Conservation (phyloP, 768 basidiomycete species). For the Termitomyces sp. region DNA sequence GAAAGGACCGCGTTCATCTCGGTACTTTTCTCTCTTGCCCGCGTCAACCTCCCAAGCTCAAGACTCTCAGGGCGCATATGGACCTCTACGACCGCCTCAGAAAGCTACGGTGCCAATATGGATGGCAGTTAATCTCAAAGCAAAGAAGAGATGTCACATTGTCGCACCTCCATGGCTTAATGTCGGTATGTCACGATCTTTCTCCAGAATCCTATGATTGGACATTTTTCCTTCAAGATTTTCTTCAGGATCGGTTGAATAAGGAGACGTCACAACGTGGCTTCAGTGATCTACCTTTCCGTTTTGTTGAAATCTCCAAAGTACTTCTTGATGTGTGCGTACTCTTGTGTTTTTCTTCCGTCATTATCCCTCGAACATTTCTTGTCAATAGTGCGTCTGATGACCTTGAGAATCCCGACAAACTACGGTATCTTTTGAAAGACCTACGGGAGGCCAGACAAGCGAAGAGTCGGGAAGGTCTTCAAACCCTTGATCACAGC, state of each 20-base stretch:
- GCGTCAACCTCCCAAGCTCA: conserved; percentile 12
- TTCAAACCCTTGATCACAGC: conserved; percentile 75
- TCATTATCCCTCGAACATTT: background rate
- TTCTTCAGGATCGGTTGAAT: conserved; percentile 68
- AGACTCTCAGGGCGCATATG: conserved; percentile 75
- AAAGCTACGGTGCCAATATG: conserved; percentile 89
- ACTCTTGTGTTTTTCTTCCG: background rate
- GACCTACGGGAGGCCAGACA: conserved; percentile 96
- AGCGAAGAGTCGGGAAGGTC: conserved; percentile 86
- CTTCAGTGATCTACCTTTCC: conserved; percentile 82
- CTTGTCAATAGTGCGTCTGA: conserved; percentile 72
- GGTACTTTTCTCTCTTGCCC: conserved; percentile 37
- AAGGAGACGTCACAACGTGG: conserved; percentile 70
- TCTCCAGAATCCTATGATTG: background rate
- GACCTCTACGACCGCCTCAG: conserved; percentile 86
- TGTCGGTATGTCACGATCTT: conserved; percentile 54
- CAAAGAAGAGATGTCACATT: conserved; percentile 93
- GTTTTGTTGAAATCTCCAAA: conserved; percentile 88
- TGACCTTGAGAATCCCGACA: conserved; percentile 83
- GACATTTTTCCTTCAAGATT: conserved; percentile 47
- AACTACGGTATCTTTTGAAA: conserved; percentile 80
- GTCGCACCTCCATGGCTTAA: conserved; percentile 87
- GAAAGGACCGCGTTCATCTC: conserved; percentile 90
- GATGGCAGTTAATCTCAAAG: conserved; percentile 92
- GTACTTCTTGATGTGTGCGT: conserved; percentile 90